Evolutionary conservation across 495 filamentous ascomycete genomes (phyloP).

Genomic region (Glonium stellatum): DNA sequence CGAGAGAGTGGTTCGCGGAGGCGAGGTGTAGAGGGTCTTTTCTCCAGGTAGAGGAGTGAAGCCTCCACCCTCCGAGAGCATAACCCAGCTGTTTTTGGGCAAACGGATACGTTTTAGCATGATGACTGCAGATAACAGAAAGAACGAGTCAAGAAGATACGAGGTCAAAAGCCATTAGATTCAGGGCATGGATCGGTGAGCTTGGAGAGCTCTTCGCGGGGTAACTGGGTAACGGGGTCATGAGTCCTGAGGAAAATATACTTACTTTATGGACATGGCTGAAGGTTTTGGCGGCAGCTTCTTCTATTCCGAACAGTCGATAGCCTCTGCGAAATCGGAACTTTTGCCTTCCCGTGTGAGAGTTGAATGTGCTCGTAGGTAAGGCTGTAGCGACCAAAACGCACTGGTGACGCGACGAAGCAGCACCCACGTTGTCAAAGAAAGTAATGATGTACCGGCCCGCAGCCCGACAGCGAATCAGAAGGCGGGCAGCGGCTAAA

Average conservation of each 20-base stretch:
- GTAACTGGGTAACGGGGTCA: slow-evolving; percentile 7
- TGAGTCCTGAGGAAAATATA: slow-evolving; percentile 3
- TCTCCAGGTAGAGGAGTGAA: slow-evolving; percentile 69
- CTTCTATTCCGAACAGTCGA: neutral
- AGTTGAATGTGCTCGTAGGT: neutral
- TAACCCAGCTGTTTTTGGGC: slow-evolving; percentile 62
- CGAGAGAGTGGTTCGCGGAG: slow-evolving; percentile 59
- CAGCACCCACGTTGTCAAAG: neutral
- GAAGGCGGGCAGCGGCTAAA: slow-evolving; percentile 18
- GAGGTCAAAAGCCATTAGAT: neutral
- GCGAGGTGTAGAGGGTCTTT: slow-evolving; percentile 61
- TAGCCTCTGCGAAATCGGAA: neutral
- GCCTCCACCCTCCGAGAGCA: slow-evolving; percentile 56
- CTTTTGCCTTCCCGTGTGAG: neutral
- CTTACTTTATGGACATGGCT: slow-evolving; percentile 31
- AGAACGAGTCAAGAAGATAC: neutral
- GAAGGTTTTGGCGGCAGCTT: slow-evolving; percentile 1
- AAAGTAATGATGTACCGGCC: slow-evolving; percentile 7
- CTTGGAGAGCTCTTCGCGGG: slow-evolving; percentile 7
- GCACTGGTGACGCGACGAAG: neutral
- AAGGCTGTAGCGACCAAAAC: neutral
- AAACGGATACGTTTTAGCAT: slow-evolving; percentile 15
- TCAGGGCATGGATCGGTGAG: neutral
- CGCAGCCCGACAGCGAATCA: slow-evolving; percentile 22
- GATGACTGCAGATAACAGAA: neutral